Evolutionary conservation across 164 flowering plant species (phyloP), one percentile per base, ranked within the genome.

Genomic region (Taxillus chinensis): DNA sequence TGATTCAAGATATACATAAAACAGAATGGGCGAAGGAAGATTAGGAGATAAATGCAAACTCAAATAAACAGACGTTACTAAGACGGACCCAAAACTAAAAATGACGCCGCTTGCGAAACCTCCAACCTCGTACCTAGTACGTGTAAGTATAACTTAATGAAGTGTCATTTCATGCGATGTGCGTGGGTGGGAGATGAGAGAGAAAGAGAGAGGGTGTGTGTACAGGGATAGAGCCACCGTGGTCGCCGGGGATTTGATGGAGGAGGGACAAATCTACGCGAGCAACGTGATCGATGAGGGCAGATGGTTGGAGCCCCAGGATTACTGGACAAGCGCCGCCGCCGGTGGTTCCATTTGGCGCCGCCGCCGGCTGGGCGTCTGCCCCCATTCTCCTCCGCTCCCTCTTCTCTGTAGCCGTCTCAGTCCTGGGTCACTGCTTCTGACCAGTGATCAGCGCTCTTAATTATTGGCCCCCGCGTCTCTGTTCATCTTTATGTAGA

Each of bases 181-280:
- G 27, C 27, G 27, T 27, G 13, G n/a, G 53, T 7, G 7, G 42
- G 10, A 17, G 55, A 39, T 12, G 13, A 37, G 46, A 39, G 5
- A 0, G 41, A 3, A 14, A 48, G 13, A 12, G 3, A 8, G 51
- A 48, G 51, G 12, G 46, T 43, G 46, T 8, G 14, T 8, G 11
- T 78, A 92, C 98, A 65, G 82, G 84, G 46, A 79, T 77, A 14
- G 98, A 92, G 68, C 98, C 98, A 40, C 96, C 96, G 46, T 76
- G 81, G 49, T 90, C 98, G 52, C 98, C 98, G 16, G 90, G 83
- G 62, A 90, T 82, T 69, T 70, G 83, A 67, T 82, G 70, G 59
- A 92, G 87, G 68, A 92, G 70, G 65, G 93, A 81, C 74, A 74
- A 79, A 77, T 90, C 96, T 40, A 92, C 89, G 62, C 80, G 84